A percentile compares a stretch with the other conserved stretches of the same genome.
phyloP scores from a whole-genome alignment of 1,284 basidiomycete species.

The Ustanciosporium gigantosporum region DNA sequence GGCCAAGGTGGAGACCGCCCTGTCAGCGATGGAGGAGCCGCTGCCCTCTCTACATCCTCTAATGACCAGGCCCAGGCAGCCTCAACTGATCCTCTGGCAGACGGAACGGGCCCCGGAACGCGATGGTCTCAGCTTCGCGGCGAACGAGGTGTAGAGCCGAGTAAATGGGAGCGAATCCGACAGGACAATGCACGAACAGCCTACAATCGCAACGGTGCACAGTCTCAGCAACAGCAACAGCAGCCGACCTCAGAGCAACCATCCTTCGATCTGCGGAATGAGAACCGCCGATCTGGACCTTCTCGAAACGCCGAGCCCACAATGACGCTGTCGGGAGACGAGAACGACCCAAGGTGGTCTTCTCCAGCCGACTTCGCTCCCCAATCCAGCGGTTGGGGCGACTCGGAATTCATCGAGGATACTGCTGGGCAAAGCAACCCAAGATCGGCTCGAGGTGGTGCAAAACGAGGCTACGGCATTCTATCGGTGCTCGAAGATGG shows the following conservation, averaged over 20 bases:
- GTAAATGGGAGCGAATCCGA: slow-evolving; percentile 43
- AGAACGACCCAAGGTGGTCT: slow-evolving; percentile 34
- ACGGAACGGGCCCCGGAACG: slow-evolving; percentile 22
- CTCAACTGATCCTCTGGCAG: not conserved
- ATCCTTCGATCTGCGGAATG: slow-evolving; percentile 2
- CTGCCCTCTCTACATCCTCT: not conserved
- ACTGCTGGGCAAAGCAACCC: slow-evolving; percentile 6
- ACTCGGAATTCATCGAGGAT: slow-evolving; percentile 27
- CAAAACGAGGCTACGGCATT: slow-evolving; percentile 16
- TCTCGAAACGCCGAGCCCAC: slow-evolving; percentile 8
- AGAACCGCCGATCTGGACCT: not conserved
- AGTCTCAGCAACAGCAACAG: not conserved
- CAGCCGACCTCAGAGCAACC: not conserved
- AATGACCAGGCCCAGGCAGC: slow-evolving; percentile 1
- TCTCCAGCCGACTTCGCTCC: slow-evolving; percentile 15
- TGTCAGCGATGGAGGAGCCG: not conserved
- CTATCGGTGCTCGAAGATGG: slow-evolving; percentile 24
- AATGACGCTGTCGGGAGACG: slow-evolving; percentile 24
- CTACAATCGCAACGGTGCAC: slow-evolving; percentile 7
- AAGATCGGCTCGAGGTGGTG: not conserved
- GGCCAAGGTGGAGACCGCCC: not conserved
- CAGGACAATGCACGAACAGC: slow-evolving; percentile 43
- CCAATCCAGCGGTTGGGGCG: slow-evolving; percentile 25
- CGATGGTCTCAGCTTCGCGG: slow-evolving; percentile 37
- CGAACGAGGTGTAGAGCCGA: slow-evolving; percentile 37